Conservation (phyloP, 2,329 filamentous ascomycete species). For the Ustulina deusta region DNA sequence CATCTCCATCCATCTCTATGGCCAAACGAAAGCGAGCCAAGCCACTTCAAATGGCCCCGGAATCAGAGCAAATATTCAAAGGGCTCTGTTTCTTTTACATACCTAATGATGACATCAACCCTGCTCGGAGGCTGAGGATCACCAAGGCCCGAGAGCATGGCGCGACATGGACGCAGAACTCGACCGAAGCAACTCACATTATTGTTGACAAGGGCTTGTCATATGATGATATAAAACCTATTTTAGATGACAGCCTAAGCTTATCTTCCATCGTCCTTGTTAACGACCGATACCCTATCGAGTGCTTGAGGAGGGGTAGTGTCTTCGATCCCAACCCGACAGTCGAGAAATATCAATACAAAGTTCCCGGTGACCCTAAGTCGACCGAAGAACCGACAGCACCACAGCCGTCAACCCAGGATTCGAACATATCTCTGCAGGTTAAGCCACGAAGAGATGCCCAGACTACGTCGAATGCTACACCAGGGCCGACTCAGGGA, state of each 20-base stretch:
- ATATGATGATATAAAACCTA: conserved; percentile 72
- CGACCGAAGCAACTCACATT: conserved; percentile 77
- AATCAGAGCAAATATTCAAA: conserved; percentile 69
- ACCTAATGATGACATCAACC: conserved; percentile 80
- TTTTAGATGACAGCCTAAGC: conserved; percentile 58
- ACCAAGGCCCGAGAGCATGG: conserved; percentile 80
- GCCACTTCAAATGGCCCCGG: conserved; percentile 60
- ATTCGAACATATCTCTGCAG: conserved; percentile 36
- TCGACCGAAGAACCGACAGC: conserved; percentile 35
- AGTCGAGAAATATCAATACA: conserved; percentile 69
- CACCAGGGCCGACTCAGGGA: conserved; percentile 23
- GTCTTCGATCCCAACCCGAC: conserved; percentile 69
- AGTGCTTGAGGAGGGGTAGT: conserved; percentile 71
- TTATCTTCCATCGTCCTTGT: conserved; percentile 67
- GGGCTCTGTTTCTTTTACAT: conserved; percentile 79
- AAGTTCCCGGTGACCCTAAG: conserved; percentile 62
- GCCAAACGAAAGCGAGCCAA: conserved; percentile 62
- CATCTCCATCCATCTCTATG: conserved; percentile 45
- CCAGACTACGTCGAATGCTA: conserved; percentile 5
- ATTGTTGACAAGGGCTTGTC: conserved; percentile 78
- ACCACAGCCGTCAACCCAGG: conserved; percentile 24
- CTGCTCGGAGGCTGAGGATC: conserved; percentile 76
- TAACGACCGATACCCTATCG: conserved; percentile 75
- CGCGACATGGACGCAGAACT: conserved; percentile 74
- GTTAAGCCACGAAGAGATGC: conserved; percentile 36